phyloP scores from a whole-genome alignment of 345 rosid species.

The Capsella bursapastoris region DNA sequence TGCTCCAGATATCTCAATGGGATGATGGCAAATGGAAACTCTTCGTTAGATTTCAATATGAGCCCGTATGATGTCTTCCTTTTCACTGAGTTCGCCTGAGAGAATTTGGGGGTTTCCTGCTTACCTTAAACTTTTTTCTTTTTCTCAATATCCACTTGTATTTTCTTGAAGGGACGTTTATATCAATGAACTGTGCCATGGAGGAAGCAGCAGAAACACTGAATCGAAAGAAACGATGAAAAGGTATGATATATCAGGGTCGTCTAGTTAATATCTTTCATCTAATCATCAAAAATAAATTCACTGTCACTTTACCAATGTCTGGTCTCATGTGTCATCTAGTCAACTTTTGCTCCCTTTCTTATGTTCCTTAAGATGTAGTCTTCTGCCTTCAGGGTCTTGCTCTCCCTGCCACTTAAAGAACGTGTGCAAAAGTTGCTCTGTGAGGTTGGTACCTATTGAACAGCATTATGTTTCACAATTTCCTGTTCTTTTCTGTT shows the following conservation, averaged over 20 bases:
- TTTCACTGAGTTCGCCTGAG: conserved; percentile 15
- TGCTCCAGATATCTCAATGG: conserved; percentile 59
- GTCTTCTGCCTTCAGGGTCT: conserved; percentile 57
- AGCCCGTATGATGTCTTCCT: conserved; percentile 54
- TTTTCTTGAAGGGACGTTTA: conserved; percentile 63
- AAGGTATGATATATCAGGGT: conserved; percentile 52
- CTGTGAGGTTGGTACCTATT: conserved; percentile 63
- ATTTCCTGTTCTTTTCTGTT: conserved; percentile 8
- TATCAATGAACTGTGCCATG: conserved; percentile 71
- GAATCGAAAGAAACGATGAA: conserved; percentile 51
- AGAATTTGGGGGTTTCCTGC: conserved; percentile 11
- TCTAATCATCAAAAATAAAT: neutral
- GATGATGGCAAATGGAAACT: conserved; percentile 61
- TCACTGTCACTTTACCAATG: conserved; percentile 13
- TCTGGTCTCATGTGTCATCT: conserved; percentile 18
- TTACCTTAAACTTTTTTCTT: neutral
- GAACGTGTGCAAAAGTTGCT: conserved; percentile 76
- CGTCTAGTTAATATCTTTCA: neutral
- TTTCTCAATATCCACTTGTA: conserved; percentile 11
- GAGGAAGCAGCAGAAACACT: conserved; percentile 45
- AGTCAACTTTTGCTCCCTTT: conserved; percentile 18
- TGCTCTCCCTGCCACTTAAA: conserved; percentile 65
- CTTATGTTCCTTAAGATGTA: conserved; percentile 11
- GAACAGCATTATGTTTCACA: conserved; percentile 17
- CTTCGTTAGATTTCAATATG: conserved; percentile 71